Base-by-base conservation (phyloP, 345 rosid genomes). In the Moringa oleifera region DNA sequence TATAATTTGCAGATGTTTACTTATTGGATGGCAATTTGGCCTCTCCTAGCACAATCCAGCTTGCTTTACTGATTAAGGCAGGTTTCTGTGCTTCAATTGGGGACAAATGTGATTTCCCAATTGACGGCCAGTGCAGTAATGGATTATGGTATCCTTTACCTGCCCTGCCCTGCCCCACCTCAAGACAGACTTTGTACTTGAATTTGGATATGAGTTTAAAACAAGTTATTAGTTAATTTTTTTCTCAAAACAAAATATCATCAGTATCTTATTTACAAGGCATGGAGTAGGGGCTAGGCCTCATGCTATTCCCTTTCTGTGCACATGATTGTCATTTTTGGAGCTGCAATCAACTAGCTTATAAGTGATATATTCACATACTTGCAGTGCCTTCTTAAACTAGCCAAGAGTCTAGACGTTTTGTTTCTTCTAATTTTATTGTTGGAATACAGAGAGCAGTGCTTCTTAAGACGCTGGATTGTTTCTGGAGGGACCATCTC, bases 401-500 rank as follows among this genome's bases (percentile, higher is more conserved):
- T 41, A 9, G 12, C 17, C 12, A 41, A 15, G 47, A 9, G 1
- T 11, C 13, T 41, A 11, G 12, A 5, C 13, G 6, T 7, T 41
- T 16, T 41, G 1, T 41, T 11, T 41, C 47, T 11, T 46, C 13
- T 37, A n/a, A 55, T 68, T 51, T 53, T 19, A 18, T 57, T 51
- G 28, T 63, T 41, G 57, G 55, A 57, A 65, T 77, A 55, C 72
- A 87, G 96, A 87, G 87, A 84, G 87, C 92, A 55, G 95, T 92
- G 71, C 93, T 89, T 59, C 78, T 89, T 67, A 85, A 92, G 79
- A 84, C 93, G 25, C 75, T 89, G 28, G 96, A 92, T 78, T 85
- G 83, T 61, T 92, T 81, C 73, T 89, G 98, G 98, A 83, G 89
- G 71, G 98, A 92, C 72, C 96, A 92, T 79, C 95, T 92, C 8